Base-by-base conservation (phyloP, 2,329 filamentous ascomycete species). In the Ceratocystis alfenasii region DNA sequence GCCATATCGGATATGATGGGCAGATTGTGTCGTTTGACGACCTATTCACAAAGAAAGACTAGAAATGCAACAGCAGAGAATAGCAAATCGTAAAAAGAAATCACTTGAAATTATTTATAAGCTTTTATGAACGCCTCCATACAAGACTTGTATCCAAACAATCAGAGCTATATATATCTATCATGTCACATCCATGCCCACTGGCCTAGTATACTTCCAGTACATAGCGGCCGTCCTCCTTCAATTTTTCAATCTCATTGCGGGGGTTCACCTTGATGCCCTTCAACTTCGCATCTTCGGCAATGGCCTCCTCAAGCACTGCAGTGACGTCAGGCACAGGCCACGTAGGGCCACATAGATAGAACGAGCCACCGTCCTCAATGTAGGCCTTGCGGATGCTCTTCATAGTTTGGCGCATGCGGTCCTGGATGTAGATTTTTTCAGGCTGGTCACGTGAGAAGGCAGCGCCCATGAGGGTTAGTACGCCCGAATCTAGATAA, bases 381-480 rank as follows among this genome's bases (percentile, higher is more conserved):
- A 96, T 84, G 75, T 97, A 97, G 0, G 91, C 88, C 76, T 91
- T 80, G 67, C 90, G 82, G 69, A 99, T 95, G 69, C 94, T 87
- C 57, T 80, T 78, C 68, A 97, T 78, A 0, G 87, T 90, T 82
- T 97, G 83, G 67, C 94, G 83, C 94, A 99, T 99, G 70, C 92
- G 85, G 75, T 99, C 94, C 80, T 99, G 94, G 73, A 99, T 99
- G 78, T 99, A 99, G 70, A 99, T 96, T 86, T 99, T 99, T 79
- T 96, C 83, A 17, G 90, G 88, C 82, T 99, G 94, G 74, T 99
- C 94, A 74, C 94, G 88, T 67, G 90, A 95, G 81, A 99, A 99
- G 55, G 94, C 94, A 63, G 90, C 86, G 64, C 94, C 94, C 63
- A 99, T 84, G 53, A 96, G 83, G 0, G 94, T 99, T 74, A 99